Evolutionary conservation across 23 red algal genomes (phyloP).

Genomic region (Pyropia yezoensis): DNA sequence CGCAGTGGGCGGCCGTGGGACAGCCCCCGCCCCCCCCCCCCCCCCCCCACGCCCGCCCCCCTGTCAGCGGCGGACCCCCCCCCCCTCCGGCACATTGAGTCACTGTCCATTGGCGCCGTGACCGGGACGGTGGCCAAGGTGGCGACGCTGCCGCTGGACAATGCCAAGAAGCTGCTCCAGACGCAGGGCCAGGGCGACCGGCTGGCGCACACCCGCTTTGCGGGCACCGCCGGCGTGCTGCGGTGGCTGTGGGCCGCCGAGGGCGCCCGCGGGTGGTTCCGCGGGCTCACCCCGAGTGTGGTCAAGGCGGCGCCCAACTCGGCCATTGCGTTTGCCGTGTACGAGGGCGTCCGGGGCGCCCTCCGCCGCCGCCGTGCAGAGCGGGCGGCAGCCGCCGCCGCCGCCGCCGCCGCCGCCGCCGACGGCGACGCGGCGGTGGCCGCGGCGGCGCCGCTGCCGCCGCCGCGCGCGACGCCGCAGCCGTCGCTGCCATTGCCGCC

Average conservation of each 20-base stretch:
- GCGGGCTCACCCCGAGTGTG: slow-evolving; percentile 47
- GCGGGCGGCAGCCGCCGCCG: too few species aligned
- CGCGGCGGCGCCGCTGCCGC: too few species aligned
- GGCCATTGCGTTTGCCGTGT: slow-evolving; percentile 60
- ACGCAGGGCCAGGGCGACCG: slow-evolving; percentile 31
- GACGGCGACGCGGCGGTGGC: too few species aligned
- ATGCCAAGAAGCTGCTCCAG: slow-evolving; percentile 74
- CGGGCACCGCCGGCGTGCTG: slow-evolving; percentile 29
- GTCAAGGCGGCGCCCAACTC: slow-evolving; percentile 71
- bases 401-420: too few species aligned
- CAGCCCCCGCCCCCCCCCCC: neutral
- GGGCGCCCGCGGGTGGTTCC: slow-evolving; percentile 44
- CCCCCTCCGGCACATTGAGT: slow-evolving; percentile 24
- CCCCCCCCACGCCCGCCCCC: neutral
- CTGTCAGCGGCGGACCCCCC: neutral
- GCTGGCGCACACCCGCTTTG: slow-evolving; percentile 1
- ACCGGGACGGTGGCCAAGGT: slow-evolving; percentile 54
- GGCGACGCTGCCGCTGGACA: slow-evolving; percentile 71
- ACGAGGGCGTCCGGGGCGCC: slow-evolving; percentile 12
- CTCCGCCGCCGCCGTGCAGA: too few species aligned
- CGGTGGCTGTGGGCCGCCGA: slow-evolving; percentile 16
- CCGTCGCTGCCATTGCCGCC: too few species aligned
- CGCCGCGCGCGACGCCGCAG: too few species aligned
- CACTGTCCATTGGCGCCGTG: slow-evolving; percentile 38
- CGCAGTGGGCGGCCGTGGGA: too few species aligned